Conservation (phyloP, 164 flowering plant species). For the Liriodendron chinense region DNA sequence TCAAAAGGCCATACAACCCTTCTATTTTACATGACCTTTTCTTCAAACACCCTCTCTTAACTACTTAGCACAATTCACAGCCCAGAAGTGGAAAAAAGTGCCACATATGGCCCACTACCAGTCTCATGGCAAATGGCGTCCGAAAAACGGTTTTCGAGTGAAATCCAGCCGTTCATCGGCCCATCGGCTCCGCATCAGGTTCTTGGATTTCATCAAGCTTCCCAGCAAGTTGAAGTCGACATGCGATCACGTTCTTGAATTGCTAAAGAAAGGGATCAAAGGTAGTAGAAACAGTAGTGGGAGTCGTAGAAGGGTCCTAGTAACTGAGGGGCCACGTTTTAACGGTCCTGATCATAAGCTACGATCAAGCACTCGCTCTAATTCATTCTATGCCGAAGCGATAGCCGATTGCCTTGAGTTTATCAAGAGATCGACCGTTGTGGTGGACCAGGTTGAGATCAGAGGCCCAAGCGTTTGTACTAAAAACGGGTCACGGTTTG, state of each 20-base stretch:
- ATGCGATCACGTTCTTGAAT: slow-evolving; percentile 22
- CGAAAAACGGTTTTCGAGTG: slow-evolving; percentile 29
- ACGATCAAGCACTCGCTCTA: slow-evolving; percentile 39
- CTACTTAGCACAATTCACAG: not conserved
- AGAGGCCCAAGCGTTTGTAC: not conserved
- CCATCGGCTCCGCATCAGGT: slow-evolving; percentile 29
- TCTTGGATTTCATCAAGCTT: slow-evolving; percentile 33
- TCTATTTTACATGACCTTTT: not conserved
- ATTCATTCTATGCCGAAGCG: slow-evolving; percentile 71
- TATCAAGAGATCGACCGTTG: slow-evolving; percentile 50
- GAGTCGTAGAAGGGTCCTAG: slow-evolving; percentile 1
- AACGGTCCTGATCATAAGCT: slow-evolving; percentile 15
- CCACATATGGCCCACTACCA: slow-evolving; percentile 8
- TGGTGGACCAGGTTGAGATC: slow-evolving; percentile 18
- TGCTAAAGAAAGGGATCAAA: slow-evolving; percentile 16
- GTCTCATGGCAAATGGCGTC: slow-evolving; percentile 9
- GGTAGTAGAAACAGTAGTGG: slow-evolving; percentile 3
- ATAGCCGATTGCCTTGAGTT: slow-evolving; percentile 83
- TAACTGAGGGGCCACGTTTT: not conserved
- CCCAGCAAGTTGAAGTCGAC: slow-evolving; percentile 34
- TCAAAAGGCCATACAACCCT: not conserved
- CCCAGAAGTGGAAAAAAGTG: not conserved
- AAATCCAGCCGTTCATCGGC: slow-evolving; percentile 37
- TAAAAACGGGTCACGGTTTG: not conserved
- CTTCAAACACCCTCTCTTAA: not conserved